Base-by-base conservation (phyloP, 1,284 basidiomycete genomes). In the Cryptococcus jaspeensis region DNA sequence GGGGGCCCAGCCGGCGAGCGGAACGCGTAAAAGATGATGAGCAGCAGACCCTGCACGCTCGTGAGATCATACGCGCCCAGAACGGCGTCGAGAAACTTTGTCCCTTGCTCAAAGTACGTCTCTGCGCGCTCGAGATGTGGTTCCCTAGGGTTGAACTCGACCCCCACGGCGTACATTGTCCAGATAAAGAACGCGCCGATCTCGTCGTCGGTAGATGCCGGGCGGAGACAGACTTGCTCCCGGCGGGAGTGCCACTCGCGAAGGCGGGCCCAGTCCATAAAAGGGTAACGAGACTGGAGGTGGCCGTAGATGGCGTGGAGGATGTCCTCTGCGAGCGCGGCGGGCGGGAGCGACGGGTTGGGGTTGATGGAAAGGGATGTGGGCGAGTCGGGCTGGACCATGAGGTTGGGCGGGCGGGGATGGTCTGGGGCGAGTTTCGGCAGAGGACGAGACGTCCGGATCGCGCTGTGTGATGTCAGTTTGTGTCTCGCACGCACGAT, bases 11-110 rank as follows among this genome's bases (percentile, higher is more conserved):
- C 32, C 3, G 57, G 37, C 13, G 60, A 37, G n/a, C 62, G 54
- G 40, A 64, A 64, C 32, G 53, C 52, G 37, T 55, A 64, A 46
- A 64, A 61, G 15, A 58, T 38, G 20, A 51, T 43, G 6, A 59
- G 42, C 2, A 64, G 55, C 11, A 64, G 38, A 13, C 20, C 60
- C 40, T 47, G 52, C 15, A 59, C 32, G 1, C 57, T 56, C 32
- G 50, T 58, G 20, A 64, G 39, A 53, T 60, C 58, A 35, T 54
- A 46, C 6, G 58, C 23, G 11, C 12, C 23, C 25, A 61, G 45
- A 0, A 62, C 46, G 28, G 47, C 38, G 41, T 61, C 57, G 35
- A 57, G 38, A 35, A 57, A 54, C 23, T 25, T 49, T 46, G 36
- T 40, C 8, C 60, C 62, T 28, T 55, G 57, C 23, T 59, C 52